Evolutionary conservation across 495 filamentous ascomycete species (phyloP), one percentile per base, ranked within the genome.

Genomic region (Ramalina intermedia): DNA sequence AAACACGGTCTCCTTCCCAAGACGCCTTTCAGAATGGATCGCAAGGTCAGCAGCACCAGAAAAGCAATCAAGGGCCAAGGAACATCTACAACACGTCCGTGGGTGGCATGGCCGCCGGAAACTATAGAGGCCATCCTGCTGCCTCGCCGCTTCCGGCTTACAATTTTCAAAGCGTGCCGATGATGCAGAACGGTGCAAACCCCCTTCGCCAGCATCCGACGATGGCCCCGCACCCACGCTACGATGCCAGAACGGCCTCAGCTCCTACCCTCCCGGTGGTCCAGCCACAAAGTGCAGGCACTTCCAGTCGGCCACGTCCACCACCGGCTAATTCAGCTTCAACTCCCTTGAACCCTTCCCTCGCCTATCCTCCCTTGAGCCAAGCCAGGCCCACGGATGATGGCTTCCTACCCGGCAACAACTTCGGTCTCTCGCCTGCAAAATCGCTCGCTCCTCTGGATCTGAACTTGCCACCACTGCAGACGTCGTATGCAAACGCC

Each of bases 151-250:
- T 84, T 41, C 83, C 88, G 57, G 85, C 86, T 11, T 95, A 96
- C 67, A 83, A 85, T 29, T 94, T 91, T 65, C 84, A 79, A 29
- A 75, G 71, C 58, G 84, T 87, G 46, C 84, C 87, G 20, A 78
- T 73, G 55, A 67, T 85, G 52, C 73, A 70, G 37, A 75, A 70
- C 52, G 62, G 68, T 17, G 59, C 60, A 66, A 78, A 64, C 54
- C 55, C 58, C 38, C 66, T 68, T 51, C 67, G 66, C 49, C 81
- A 76, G 63, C 80, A 82, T 56, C 76, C 70, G 48, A 58, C 58
- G 40, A 68, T 61, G 63, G 65, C 64, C 54, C 74, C 69, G 58
- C 75, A 85, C 61, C 70, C 81, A 46, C 76, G 80, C 20, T 70
- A 75, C 39, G 82, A 87, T 37, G 78, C 76, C 59, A 76, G 81